Conservation (phyloP, 2,329 filamentous ascomycete genomes). For the Cryoendolithus antarcticus region DNA sequence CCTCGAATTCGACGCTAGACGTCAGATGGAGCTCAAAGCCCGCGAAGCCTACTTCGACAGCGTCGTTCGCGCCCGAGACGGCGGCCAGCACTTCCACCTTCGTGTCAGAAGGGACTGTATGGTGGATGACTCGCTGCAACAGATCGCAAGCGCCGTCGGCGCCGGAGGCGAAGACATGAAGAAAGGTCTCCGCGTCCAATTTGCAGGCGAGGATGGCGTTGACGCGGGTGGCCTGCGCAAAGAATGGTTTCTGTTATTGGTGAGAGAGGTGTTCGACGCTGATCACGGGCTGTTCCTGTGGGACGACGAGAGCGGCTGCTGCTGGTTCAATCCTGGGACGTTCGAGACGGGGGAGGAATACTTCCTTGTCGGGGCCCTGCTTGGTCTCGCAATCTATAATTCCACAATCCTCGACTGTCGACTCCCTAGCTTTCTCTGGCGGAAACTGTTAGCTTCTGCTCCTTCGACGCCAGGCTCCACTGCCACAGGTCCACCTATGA, state of each 20-base stretch:
- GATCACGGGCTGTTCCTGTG: slow-evolving; percentile 87
- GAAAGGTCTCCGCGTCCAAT: slow-evolving; percentile 75
- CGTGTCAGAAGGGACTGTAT: slow-evolving; percentile 73
- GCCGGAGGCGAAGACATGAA: slow-evolving; percentile 75
- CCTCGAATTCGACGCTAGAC: slow-evolving; percentile 71
- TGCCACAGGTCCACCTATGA: slow-evolving; percentile 42
- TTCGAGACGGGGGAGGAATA: slow-evolving; percentile 89
- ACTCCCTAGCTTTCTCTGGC: slow-evolving; percentile 77
- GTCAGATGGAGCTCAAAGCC: slow-evolving; percentile 82
- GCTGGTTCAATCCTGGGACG: slow-evolving; percentile 84
- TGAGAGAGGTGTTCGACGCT: slow-evolving; percentile 82
- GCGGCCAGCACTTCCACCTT: slow-evolving; percentile 60
- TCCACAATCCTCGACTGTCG: slow-evolving; percentile 84
- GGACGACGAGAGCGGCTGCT: slow-evolving; percentile 79
- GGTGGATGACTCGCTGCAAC: slow-evolving; percentile 74
- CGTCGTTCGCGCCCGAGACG: slow-evolving; percentile 60
- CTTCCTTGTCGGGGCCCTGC: slow-evolving; percentile 75
- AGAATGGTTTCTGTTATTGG: slow-evolving; percentile 85
- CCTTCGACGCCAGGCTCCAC: slow-evolving; percentile 47
- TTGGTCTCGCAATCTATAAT: slow-evolving; percentile 88
- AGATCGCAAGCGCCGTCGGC: slow-evolving; percentile 75
- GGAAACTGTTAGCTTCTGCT: slow-evolving; percentile 69
- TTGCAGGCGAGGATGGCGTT: slow-evolving; percentile 78
- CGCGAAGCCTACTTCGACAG: slow-evolving; percentile 85
- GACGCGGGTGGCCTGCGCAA: slow-evolving; percentile 83